Percentiles rank a stretch among this genome's conserved stretches.
phyloP scores from a whole-genome alignment of 345 rosid species.

The Gossypium mustelinum region DNA sequence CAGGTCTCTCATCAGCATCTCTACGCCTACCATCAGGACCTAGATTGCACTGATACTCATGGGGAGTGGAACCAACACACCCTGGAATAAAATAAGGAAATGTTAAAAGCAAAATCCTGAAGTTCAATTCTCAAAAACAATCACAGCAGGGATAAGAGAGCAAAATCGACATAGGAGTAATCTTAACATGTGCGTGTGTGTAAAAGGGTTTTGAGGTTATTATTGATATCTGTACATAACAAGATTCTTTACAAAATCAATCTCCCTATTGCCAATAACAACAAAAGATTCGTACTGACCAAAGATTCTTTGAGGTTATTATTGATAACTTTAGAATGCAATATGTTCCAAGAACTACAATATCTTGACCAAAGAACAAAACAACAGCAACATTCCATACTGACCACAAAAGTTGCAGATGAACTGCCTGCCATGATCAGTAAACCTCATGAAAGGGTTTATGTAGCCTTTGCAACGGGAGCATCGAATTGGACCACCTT shows the following conservation, averaged over 20 bases:
- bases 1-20: slow-evolving; percentile 95
- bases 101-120: background rate
- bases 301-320: too few relatives aligned
- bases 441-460: slow-evolving; percentile 88
- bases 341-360: background rate
- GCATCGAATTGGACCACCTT: slow-evolving; percentile 84
- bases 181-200: background rate
- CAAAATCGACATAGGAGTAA: background rate
- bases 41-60: slow-evolving; percentile 80
- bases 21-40: slow-evolving; percentile 93
- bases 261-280: background rate
- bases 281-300: background rate
- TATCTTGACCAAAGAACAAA: slow-evolving; percentile 6
- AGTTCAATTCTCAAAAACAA: slow-evolving; percentile 3
- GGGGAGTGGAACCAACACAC: slow-evolving; percentile 70
- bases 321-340: background rate
- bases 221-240: background rate
- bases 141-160: background rate
- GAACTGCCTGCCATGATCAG: slow-evolving; percentile 81
- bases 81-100: slow-evolving; percentile 39
- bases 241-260: background rate
- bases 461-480: slow-evolving; percentile 92
- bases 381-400: slow-evolving; percentile 16
- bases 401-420: slow-evolving; percentile 79
- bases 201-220: background rate